phyloP scores from a whole-genome alignment of 306 rosid species.

The Cercis canadensis region DNA sequence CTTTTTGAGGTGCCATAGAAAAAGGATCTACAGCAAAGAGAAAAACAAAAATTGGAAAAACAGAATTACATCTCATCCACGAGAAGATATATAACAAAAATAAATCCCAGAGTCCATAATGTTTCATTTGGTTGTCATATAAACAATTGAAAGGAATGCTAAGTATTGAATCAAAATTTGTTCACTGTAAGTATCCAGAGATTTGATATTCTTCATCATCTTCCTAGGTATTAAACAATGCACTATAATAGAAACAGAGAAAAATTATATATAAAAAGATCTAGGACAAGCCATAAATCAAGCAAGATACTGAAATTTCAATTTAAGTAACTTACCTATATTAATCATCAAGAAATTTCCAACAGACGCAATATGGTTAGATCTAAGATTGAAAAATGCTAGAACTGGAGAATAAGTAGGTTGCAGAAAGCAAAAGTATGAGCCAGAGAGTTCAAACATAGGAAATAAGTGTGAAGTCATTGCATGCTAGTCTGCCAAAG shows the following conservation, averaged over 20 bases:
- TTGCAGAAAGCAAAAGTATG: background rate
- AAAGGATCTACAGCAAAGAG: conserved; percentile 74
- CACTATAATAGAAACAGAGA: background rate
- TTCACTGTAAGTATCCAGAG: conserved; percentile 1
- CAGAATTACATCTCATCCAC: background rate
- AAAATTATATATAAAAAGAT: background rate
- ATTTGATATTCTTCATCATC: conserved; percentile 14
- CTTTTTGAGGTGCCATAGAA: conserved; percentile 95
- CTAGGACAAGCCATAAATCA: background rate
- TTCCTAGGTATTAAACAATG: conserved; percentile 10
- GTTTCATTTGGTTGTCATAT: background rate
- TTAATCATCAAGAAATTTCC: conserved; percentile 12
- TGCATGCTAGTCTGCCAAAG: conserved; percentile 12
- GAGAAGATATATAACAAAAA: background rate
- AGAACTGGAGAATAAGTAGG: background rate
- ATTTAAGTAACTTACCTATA: conserved; percentile 25
- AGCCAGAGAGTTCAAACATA: conserved; percentile 1
- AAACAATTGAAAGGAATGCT: background rate
- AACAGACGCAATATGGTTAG: conserved; percentile 7
- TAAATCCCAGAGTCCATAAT: background rate
- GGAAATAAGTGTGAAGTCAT: conserved; percentile 1
- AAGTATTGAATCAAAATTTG: conserved; percentile 14
- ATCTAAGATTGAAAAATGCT: conserved; percentile 10
- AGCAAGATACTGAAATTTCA: background rate
- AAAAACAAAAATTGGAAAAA: conserved; percentile 14